These are phyloP conservation scores for Vicia sativa DNA, from an alignment of 306 rosid genomes.

Conservation along the genomic window DNA sequence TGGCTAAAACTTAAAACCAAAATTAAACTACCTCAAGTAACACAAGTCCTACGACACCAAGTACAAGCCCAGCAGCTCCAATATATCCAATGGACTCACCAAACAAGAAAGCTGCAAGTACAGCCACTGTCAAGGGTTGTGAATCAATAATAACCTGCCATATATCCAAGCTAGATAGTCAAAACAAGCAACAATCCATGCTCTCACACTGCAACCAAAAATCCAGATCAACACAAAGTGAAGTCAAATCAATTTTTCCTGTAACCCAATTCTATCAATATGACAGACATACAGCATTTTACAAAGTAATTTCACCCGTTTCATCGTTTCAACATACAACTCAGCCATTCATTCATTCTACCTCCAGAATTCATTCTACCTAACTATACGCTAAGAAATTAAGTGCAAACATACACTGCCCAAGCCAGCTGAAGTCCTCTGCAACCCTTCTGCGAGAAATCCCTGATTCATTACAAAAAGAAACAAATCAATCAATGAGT, in stretches of 20 bases:
- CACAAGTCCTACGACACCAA: conserved; percentile 83
- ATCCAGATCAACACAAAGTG: conserved; percentile 20
- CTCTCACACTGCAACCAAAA: conserved; percentile 19
- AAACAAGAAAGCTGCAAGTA: conserved; percentile 83
- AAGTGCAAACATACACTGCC: conserved; percentile 74
- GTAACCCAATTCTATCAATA: conserved; percentile 7
- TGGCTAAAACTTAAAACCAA: background rate
- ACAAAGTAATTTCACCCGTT: conserved; percentile 5
- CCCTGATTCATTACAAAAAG: conserved; percentile 53
- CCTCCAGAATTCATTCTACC: too few relatives aligned
- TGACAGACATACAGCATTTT: background rate
- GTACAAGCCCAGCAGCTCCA: conserved; percentile 90
- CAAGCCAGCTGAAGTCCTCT: conserved; percentile 90
- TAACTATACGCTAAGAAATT: too few relatives aligned
- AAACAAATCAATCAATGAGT: background rate
- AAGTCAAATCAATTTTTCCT: background rate
- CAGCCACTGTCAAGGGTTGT: conserved; percentile 94
- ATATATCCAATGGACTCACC: conserved; percentile 84
- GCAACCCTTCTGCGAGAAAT: conserved; percentile 86
- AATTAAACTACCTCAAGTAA: conserved; percentile 71
- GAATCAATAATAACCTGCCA: conserved; percentile 95
- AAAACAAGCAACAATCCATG: conserved; percentile 25
- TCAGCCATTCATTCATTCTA: too few relatives aligned
- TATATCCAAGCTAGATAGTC: conserved; percentile 1
- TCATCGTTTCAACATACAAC: conserved; percentile 1